Evolutionary conservation across 768 basidiomycete species (phyloP).

Genomic region (Sarcodon sp.): DNA sequence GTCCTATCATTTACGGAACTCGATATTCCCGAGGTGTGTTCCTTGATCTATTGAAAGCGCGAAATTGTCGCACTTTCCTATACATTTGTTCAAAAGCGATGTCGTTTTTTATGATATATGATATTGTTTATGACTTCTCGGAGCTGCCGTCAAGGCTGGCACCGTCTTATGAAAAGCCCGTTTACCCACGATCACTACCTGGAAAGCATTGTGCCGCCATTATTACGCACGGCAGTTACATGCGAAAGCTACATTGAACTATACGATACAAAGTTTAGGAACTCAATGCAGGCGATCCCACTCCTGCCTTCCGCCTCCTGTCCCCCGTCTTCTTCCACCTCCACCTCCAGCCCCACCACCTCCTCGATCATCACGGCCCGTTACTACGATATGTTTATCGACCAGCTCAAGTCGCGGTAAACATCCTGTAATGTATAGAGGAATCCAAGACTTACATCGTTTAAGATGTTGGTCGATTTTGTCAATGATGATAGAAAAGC

Average conservation of each 20-base stretch:
- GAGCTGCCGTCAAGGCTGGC: too few relatives aligned
- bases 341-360: slow-evolving; percentile 1
- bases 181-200: background rate
- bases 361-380: slow-evolving; percentile 18
- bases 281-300: slow-evolving; percentile 10
- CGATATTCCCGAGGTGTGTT: too few relatives aligned
- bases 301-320: slow-evolving; percentile 8
- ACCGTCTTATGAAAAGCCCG: background rate
- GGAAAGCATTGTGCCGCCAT: slow-evolving; percentile 3
- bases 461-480: slow-evolving; percentile 76
- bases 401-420: slow-evolving; percentile 36
- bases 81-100: too few relatives aligned
- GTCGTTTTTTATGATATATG: too few relatives aligned
- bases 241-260: too few relatives aligned
- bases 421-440: slow-evolving; percentile 7
- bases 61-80: too few relatives aligned
- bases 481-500: slow-evolving; percentile 81
- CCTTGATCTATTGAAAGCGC: too few relatives aligned
- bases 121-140: too few relatives aligned
- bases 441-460: slow-evolving; percentile 54
- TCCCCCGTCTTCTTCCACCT: slow-evolving; percentile 6
- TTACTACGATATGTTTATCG: slow-evolving; percentile 60
- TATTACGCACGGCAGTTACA: background rate
- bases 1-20: too few relatives aligned
- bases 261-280: background rate